Conservation (phyloP, 1,284 basidiomycete genomes). For the Exobasidium rhododendri region DNA sequence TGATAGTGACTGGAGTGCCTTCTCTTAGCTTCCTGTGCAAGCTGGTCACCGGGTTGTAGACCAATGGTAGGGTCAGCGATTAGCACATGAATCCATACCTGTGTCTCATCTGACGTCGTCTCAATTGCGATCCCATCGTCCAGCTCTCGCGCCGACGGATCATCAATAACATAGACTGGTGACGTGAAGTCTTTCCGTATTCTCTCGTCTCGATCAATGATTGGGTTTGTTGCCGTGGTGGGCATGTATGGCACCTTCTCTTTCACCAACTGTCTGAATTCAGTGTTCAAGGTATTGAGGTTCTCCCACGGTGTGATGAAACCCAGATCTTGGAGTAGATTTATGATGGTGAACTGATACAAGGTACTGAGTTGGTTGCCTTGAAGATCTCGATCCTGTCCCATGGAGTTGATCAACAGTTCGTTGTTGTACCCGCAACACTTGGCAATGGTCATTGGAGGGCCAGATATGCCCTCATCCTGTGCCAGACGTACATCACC, state of each 20-base stretch:
- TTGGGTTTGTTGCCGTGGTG: not conserved
- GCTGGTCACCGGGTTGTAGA: conserved; percentile 69
- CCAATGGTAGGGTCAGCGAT: conserved; percentile 86
- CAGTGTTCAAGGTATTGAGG: not conserved
- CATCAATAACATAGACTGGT: conserved; percentile 87
- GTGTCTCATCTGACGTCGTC: conserved; percentile 48
- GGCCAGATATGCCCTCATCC: not conserved
- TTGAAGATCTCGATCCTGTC: not conserved
- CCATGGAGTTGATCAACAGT: not conserved
- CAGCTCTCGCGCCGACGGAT: conserved; percentile 74
- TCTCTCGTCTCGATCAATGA: not conserved
- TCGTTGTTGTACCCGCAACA: not conserved
- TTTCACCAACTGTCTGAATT: not conserved
- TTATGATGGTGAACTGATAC: not conserved
- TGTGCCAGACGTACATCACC: not conserved
- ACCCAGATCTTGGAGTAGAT: not conserved
- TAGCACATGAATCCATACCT: conserved; percentile 82
- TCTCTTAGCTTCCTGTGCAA: conserved; percentile 31
- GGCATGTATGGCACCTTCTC: not conserved
- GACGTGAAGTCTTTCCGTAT: conserved; percentile 40
- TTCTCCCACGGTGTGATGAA: conserved; percentile 5
- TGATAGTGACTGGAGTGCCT: conserved; percentile 41
- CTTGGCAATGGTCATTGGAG: not conserved
- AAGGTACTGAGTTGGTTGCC: not conserved
- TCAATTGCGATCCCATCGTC: conserved; percentile 86